These are phyloP conservation scores for Nannochloris sp. DNA, from an alignment of 139 green algal genomes.

Conservation along the genomic window DNA sequence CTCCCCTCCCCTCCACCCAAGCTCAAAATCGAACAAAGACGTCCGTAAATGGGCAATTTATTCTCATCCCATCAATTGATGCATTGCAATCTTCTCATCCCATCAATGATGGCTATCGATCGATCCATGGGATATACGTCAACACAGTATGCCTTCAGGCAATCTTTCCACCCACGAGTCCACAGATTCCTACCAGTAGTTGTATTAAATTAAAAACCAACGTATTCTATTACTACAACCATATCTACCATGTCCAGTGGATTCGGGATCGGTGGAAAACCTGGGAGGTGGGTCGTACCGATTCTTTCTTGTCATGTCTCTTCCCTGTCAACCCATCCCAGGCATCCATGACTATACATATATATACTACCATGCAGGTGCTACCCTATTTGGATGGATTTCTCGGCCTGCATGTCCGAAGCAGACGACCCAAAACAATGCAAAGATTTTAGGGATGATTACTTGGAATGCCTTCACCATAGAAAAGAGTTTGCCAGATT, in stretches of 20 bases:
- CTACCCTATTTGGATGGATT: slow-evolving; percentile 63
- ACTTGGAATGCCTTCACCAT: slow-evolving; percentile 64
- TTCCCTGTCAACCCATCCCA: neutral
- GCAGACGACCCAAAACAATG: slow-evolving; percentile 47
- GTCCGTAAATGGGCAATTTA: too few species aligned
- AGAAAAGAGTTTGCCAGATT: slow-evolving; percentile 42
- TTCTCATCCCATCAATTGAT: too few species aligned
- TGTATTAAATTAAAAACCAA: neutral
- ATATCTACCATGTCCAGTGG: slow-evolving; percentile 30
- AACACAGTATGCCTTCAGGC: too few species aligned
- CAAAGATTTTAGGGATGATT: slow-evolving; percentile 48
- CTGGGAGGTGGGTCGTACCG: slow-evolving; percentile 30
- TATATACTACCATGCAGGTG: slow-evolving; percentile 34
- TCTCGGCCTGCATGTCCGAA: slow-evolving; percentile 58
- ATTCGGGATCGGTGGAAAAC: slow-evolving; percentile 42
- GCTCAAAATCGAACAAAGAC: too few species aligned
- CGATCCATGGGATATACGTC: too few species aligned
- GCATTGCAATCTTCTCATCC: too few species aligned
- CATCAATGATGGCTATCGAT: too few species aligned
- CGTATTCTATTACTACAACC: too few species aligned
- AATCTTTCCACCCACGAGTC: too few species aligned
- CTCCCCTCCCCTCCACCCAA: too few species aligned
- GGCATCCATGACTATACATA: neutral
- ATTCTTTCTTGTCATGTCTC: neutral
- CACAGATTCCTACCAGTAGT: too few species aligned